A percentile compares a stretch with the other conserved stretches of the same genome.
Evolutionary conservation across 805 yeast species (phyloP).

Genomic region (Schwanniomyces sp.): DNA sequence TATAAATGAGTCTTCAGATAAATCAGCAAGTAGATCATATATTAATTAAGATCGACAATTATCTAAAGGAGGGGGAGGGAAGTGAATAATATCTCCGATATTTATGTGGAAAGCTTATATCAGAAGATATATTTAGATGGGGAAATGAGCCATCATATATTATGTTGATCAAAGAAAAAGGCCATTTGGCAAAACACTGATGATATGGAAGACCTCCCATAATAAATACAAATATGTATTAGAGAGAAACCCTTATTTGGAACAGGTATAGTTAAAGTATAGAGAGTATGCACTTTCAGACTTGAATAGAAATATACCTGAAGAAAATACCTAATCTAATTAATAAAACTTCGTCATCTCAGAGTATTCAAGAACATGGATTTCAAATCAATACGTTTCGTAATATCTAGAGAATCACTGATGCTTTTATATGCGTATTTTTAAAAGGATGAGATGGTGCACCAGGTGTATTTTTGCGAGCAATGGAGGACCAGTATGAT

Average conservation of each 20-base stretch:
- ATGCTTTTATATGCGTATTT: conserved; percentile 17
- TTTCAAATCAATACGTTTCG: conserved; percentile 15
- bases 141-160: no score
- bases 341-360: neutral
- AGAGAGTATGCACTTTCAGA: neutral
- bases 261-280: neutral
- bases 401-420: conserved; percentile 16
- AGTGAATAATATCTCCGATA: no score
- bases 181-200: no score
- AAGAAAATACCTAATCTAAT: neutral
- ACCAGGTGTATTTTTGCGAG: conserved; percentile 27
- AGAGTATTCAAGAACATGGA: neutral
- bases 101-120: no score
- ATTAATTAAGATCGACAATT: no score
- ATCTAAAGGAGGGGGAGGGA: no score
- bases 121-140: no score
- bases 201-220: no score
- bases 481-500: conserved; percentile 20
- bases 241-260: conserved; percentile 2
- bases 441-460: conserved; percentile 25
- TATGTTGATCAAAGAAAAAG: no score
- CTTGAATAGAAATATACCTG: neutral
- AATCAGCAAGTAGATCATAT: no score
- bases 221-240: neutral
- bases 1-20: no score